Percentiles rank a stretch among this genome's conserved stretches.
These are phyloP conservation scores for Papiliotrema nemorosa DNA, from an alignment of 1,284 basidiomycete species.

Conservation along the genomic window DNA sequence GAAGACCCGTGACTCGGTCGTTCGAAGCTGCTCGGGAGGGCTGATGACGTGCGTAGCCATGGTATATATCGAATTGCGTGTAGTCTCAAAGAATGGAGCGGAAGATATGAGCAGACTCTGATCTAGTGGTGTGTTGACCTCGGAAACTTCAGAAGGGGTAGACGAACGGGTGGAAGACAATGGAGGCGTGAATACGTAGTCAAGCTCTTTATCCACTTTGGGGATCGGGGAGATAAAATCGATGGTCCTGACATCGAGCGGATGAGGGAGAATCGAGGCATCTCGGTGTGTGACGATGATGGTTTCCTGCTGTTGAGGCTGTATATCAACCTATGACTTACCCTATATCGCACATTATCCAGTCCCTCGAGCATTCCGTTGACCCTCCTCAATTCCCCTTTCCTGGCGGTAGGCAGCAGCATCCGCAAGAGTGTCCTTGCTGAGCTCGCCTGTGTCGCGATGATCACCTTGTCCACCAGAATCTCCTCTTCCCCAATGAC, in stretches of 20 bases:
- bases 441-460: constrained; percentile 67
- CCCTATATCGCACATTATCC: constrained; percentile 35
- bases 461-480: constrained; percentile 59
- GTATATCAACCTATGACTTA: constrained; percentile 11
- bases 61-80: constrained; percentile 49
- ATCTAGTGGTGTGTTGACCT: background rate
- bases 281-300: constrained; percentile 70
- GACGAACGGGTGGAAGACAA: constrained; percentile 5
- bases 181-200: background rate
- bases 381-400: constrained; percentile 13
- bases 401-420: constrained; percentile 23
- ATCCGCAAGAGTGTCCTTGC: constrained; percentile 50
- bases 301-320: constrained; percentile 39
- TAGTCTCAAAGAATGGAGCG: constrained; percentile 29
- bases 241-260: constrained; percentile 59
- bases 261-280: constrained; percentile 56
- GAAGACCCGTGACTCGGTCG: constrained; percentile 47
- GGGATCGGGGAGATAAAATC: constrained; percentile 56
- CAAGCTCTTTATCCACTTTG: background rate
- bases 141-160: constrained; percentile 9
- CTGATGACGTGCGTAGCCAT: constrained; percentile 63
- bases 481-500: constrained; percentile 35
- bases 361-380: constrained; percentile 31
- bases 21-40: constrained; percentile 23
- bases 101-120: background rate